Conservation (phyloP, 345 rosid genomes). For the Trapa incisa region DNA sequence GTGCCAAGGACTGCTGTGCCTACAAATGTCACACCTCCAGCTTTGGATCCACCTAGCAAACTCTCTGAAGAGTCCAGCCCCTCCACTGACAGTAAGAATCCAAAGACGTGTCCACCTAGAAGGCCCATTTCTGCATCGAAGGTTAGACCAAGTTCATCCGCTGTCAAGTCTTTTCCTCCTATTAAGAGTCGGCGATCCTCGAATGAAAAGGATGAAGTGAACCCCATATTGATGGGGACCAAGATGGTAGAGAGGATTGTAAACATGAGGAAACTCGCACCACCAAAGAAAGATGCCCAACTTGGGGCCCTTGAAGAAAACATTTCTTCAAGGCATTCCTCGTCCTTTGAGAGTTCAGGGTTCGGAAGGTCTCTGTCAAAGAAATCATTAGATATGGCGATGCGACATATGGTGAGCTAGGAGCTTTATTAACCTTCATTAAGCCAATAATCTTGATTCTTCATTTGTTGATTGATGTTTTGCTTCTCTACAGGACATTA, state of each 20-base stretch:
- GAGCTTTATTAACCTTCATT: neutral
- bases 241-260: constrained; percentile 87
- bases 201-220: constrained; percentile 45
- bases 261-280: constrained; percentile 74
- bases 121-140: constrained; percentile 50
- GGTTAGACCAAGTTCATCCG: constrained; percentile 58
- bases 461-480: neutral
- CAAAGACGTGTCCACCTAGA: constrained; percentile 35
- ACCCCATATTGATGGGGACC: constrained; percentile 58
- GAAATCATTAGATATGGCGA: constrained; percentile 82
- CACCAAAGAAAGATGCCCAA: constrained; percentile 45
- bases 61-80: constrained; percentile 43
- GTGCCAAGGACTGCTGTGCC: constrained; percentile 19
- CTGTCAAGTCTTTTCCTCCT: constrained; percentile 43
- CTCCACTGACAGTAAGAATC: constrained; percentile 50
- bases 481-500: constrained; percentile 52
- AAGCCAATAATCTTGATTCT: neutral
- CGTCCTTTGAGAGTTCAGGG: constrained; percentile 43
- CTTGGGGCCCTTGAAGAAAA: constrained; percentile 12
- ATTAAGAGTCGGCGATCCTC: constrained; percentile 24
- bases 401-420: constrained; percentile 67
- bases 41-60: constrained; percentile 40
- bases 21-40: constrained; percentile 56
- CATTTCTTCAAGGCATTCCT: constrained; percentile 33
- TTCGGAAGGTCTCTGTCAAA: constrained; percentile 71